phyloP scores from a whole-genome alignment of 2,329 filamentous ascomycete genomes.

The Ophiobolus disseminans region DNA sequence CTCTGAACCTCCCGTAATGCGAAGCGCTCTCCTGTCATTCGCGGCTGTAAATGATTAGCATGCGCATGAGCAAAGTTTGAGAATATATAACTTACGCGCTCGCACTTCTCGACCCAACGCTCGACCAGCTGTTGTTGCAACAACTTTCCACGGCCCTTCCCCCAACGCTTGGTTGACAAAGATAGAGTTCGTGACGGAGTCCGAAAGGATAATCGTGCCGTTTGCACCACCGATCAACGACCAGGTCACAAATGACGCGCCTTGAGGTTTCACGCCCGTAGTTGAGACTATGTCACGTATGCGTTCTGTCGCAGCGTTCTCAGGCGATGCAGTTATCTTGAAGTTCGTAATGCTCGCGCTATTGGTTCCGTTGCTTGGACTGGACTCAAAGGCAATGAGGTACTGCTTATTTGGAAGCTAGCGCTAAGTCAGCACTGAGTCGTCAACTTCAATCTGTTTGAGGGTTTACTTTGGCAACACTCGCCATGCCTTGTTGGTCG shows the following conservation, averaged over 20 bases:
- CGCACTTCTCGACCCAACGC: slow-evolving; percentile 25
- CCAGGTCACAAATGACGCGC: slow-evolving; percentile 26
- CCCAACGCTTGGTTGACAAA: slow-evolving; percentile 28
- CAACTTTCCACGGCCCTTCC: slow-evolving; percentile 22
- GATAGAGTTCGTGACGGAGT: slow-evolving; percentile 16
- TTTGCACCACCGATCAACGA: slow-evolving; percentile 20
- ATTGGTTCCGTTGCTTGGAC: slow-evolving; percentile 4
- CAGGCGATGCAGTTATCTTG: slow-evolving; percentile 19
- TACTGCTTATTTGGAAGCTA: slow-evolving; percentile 27
- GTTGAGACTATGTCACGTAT: slow-evolving; percentile 13
- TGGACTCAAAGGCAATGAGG: slow-evolving; percentile 22
- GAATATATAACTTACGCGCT: slow-evolving; percentile 20
- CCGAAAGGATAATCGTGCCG: slow-evolving; percentile 26
- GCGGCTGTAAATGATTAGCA: slow-evolving; percentile 16
- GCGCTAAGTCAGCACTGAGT: not conserved
- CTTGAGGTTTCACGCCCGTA: slow-evolving; percentile 13
- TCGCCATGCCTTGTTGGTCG: slow-evolving; percentile 19
- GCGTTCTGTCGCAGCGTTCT: slow-evolving; percentile 17
- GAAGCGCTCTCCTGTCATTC: slow-evolving; percentile 23
- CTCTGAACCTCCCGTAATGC: slow-evolving; percentile 24
- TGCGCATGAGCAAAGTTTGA: not conserved
- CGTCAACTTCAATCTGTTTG: not conserved
- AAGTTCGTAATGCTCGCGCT: slow-evolving; percentile 20
- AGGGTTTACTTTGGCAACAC: slow-evolving; percentile 17
- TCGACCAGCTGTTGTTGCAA: slow-evolving; percentile 19